A percentile compares a stretch with the other conserved stretches of the same genome.
phyloP scores from a whole-genome alignment of 345 rosid genomes.

The Gossypium arboreum region DNA sequence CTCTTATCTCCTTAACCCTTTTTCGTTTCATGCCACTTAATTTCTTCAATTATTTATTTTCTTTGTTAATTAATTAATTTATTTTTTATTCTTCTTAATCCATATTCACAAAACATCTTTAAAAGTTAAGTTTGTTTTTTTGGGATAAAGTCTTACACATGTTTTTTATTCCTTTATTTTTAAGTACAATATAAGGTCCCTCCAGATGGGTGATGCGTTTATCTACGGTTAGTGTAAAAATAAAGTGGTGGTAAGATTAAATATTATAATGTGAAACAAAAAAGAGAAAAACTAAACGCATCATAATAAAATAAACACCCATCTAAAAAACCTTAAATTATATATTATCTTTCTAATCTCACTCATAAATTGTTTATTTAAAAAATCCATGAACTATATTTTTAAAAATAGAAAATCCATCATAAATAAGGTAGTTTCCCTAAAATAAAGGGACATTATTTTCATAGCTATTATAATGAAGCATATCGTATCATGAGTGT shows the following conservation, averaged over 20 bases:
- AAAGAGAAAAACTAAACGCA: no score
- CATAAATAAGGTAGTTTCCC: not conserved
- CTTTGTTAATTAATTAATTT: not conserved
- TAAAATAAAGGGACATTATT: not conserved
- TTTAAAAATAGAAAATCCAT: not conserved
- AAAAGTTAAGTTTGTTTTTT: not conserved
- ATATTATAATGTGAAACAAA: no score
- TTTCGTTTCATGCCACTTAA: no score
- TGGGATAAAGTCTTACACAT: not conserved
- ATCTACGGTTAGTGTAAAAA: no score
- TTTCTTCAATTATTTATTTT: not conserved
- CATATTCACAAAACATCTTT: not conserved
- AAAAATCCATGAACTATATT: not conserved
- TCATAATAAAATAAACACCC: rapidly evolving
- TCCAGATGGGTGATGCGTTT: rapidly evolving
- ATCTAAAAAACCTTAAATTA: no score
- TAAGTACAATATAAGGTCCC: not conserved
- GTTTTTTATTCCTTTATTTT: not conserved
- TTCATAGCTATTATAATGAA: not conserved
- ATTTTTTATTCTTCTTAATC: not conserved
- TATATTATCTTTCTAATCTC: not conserved
- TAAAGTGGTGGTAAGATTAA: rapidly evolving
- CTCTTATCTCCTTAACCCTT: not conserved
- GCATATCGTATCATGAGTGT: not conserved
- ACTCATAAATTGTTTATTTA: not conserved